Percentiles rank a stretch among this genome's conserved stretches.
Evolutionary conservation across 306 rosid species (phyloP).

Genomic region (Begonia masoniana): DNA sequence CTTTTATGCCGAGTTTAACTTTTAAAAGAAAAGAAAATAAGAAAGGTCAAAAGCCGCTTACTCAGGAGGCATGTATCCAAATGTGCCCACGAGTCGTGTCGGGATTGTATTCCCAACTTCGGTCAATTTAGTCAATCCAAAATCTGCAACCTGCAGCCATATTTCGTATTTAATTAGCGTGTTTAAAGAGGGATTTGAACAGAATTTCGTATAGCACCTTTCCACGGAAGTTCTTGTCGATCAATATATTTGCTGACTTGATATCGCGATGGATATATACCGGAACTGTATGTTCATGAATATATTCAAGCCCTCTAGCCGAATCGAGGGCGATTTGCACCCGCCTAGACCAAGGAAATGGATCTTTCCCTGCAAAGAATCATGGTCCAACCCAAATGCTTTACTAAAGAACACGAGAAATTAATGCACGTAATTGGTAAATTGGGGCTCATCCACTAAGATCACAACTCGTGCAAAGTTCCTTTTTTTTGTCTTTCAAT

Average conservation of each 20-base stretch:
- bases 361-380: slow-evolving; percentile 44
- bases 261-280: slow-evolving; percentile 94
- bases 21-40: neutral
- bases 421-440: too few relatives aligned
- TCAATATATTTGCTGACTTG: slow-evolving; percentile 90
- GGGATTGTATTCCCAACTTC: slow-evolving; percentile 83
- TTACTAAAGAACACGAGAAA: too few relatives aligned
- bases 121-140: slow-evolving; percentile 82
- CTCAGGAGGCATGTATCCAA: slow-evolving; percentile 97
- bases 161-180: too few relatives aligned
- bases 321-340: slow-evolving; percentile 95
- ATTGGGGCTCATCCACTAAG: too few relatives aligned
- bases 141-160: slow-evolving; percentile 77
- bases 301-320: slow-evolving; percentile 94
- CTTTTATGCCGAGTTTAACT: too few relatives aligned
- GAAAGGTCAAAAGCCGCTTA: slow-evolving; percentile 15
- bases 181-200: too few relatives aligned
- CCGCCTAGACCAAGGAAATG: slow-evolving; percentile 73
- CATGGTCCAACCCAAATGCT: too few relatives aligned
- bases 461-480: too few relatives aligned
- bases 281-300: slow-evolving; percentile 98
- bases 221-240: slow-evolving; percentile 66
- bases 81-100: slow-evolving; percentile 88
- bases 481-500: too few relatives aligned
- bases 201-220: slow-evolving; percentile 36